Evolutionary conservation across 805 yeast species (phyloP).

Genomic region (Barnettozyma pratensis): DNA sequence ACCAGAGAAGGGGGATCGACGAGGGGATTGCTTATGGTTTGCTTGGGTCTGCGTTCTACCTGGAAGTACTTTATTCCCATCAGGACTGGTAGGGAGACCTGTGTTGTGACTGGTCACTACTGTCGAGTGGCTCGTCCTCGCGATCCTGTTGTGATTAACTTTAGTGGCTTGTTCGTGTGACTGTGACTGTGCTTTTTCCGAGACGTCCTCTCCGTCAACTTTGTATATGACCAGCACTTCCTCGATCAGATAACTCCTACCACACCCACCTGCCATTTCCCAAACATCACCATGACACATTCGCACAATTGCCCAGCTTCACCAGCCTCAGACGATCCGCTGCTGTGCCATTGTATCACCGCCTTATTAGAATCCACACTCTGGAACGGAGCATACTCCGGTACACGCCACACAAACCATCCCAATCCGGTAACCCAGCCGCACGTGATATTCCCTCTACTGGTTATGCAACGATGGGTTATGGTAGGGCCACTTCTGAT

Average conservation of each 20-base stretch:
- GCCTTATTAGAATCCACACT: not conserved
- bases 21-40: too few species aligned
- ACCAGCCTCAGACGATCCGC: too few species aligned
- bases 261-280: not conserved
- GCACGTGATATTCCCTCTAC: not conserved
- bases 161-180: not conserved
- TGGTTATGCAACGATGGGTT: not conserved
- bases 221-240: too few species aligned
- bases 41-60: too few species aligned
- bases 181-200: not conserved
- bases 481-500: not conserved
- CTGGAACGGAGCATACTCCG: not conserved
- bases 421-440: not conserved
- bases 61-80: too few species aligned
- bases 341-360: not conserved
- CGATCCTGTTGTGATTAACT: not conserved
- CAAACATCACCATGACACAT: not conserved
- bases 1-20: too few species aligned
- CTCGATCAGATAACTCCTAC: not conserved
- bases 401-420: not conserved
- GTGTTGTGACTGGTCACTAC: too few species aligned
- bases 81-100: too few species aligned
- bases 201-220: not conserved
- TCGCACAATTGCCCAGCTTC: not conserved
- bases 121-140: not conserved